phyloP scores from a whole-genome alignment of 768 basidiomycete species.

The Nevesoporus exiguus region DNA sequence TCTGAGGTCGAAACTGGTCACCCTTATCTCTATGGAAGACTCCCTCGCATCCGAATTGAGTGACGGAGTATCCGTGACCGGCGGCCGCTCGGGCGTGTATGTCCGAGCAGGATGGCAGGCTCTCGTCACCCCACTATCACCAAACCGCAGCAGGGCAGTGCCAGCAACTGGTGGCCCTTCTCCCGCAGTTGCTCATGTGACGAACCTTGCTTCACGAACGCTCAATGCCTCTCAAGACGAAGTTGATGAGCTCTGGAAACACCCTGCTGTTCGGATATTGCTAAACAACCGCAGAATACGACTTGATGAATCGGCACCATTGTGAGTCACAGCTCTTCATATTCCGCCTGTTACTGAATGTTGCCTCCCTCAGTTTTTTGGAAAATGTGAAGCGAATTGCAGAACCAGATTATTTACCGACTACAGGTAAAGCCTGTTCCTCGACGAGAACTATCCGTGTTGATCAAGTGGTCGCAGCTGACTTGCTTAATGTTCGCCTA shows the following conservation, averaged over 20 bases:
- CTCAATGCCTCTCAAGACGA: slow-evolving; percentile 48
- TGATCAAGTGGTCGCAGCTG: slow-evolving; percentile 42
- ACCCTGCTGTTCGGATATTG: slow-evolving; percentile 59
- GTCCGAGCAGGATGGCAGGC: slow-evolving; percentile 75
- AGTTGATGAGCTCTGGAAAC: slow-evolving; percentile 65
- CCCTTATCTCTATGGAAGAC: slow-evolving; percentile 64
- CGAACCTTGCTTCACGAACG: slow-evolving; percentile 53
- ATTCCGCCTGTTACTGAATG: slow-evolving; percentile 1
- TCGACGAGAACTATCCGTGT: not conserved
- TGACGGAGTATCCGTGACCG: slow-evolving; percentile 57
- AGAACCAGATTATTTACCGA: slow-evolving; percentile 66
- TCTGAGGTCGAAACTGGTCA: slow-evolving; percentile 55
- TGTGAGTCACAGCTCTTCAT: slow-evolving; percentile 43
- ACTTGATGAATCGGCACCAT: slow-evolving; percentile 72
- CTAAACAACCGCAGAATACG: slow-evolving; percentile 55
- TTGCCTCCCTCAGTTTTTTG: slow-evolving; percentile 52
- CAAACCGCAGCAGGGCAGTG: slow-evolving; percentile 41
- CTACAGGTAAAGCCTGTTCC: slow-evolving; percentile 47
- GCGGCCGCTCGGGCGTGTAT: slow-evolving; percentile 60
- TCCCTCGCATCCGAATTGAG: slow-evolving; percentile 65
- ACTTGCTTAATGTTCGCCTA: slow-evolving; percentile 74
- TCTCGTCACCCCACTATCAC: slow-evolving; percentile 41
- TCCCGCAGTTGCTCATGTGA: slow-evolving; percentile 39
- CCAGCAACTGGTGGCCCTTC: slow-evolving; percentile 31
- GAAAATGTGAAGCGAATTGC: slow-evolving; percentile 62